These are phyloP conservation scores for Exophiala oligosperma DNA, from an alignment of 2,329 filamentous ascomycete species.

Conservation along the genomic window DNA sequence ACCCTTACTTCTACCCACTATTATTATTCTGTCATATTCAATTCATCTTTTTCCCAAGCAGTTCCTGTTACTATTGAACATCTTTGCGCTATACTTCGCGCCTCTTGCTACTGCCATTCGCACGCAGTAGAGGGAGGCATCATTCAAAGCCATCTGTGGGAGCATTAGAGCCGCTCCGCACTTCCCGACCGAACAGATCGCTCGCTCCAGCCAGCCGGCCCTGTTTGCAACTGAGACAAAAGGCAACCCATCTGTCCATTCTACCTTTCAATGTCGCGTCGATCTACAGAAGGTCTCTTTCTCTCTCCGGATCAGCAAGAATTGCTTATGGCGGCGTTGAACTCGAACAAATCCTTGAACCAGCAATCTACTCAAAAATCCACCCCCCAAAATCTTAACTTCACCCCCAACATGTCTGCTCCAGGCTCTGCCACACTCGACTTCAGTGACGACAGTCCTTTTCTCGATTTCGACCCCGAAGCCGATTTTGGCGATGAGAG, in stretches of 20 bases:
- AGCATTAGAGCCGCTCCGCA: background rate
- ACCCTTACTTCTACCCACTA: conserved; percentile 4
- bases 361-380: conserved; percentile 4
- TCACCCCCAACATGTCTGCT: conserved; percentile 41
- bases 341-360: conserved; percentile 59
- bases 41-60: background rate
- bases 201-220: background rate
- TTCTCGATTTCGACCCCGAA: conserved; percentile 77
- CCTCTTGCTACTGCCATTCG: conserved; percentile 11
- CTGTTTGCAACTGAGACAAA: background rate
- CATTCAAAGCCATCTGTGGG: background rate
- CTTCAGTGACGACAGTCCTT: conserved; percentile 72
- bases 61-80: background rate
- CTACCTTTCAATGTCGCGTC: conserved; percentile 16
- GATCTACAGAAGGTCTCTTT: conserved; percentile 51
- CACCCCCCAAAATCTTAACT: conserved; percentile 38
- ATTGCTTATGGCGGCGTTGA: conserved; percentile 72
- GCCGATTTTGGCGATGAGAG: conserved; percentile 67
- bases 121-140: conserved; percentile 8
- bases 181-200: background rate
- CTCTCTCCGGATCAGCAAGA: conserved; percentile 76
- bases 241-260: background rate
- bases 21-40: conserved; percentile 7
- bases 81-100: background rate
- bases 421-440: conserved; percentile 50